phyloP scores from a whole-genome alignment of 257 asterid species.

The Rauvolfia tetraphylla region DNA sequence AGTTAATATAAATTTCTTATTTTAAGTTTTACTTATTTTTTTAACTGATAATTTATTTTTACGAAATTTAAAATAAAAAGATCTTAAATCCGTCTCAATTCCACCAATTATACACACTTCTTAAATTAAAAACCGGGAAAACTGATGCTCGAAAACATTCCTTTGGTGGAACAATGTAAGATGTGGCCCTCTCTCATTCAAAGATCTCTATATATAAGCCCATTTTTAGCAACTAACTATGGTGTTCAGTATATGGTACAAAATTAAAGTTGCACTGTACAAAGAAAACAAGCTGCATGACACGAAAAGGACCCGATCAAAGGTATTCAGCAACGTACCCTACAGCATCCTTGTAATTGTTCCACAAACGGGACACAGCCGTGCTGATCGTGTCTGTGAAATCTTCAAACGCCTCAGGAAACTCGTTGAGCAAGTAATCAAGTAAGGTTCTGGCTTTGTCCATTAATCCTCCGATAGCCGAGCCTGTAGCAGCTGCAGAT shows the following conservation, averaged over 20 bases:
- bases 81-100: too few species aligned
- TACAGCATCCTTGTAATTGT: constrained; percentile 48
- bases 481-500: constrained; percentile 24
- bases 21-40: too few species aligned
- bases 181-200: too few species aligned
- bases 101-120: too few species aligned
- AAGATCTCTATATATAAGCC: too few species aligned
- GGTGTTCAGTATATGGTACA: not conserved
- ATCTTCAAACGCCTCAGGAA: constrained; percentile 43
- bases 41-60: too few species aligned
- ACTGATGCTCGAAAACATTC: too few species aligned
- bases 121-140: too few species aligned
- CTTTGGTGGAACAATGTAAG: too few species aligned
- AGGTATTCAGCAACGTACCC: constrained; percentile 37
- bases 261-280: not conserved
- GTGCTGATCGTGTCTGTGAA: constrained; percentile 37
- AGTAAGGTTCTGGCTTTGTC: constrained; percentile 36
- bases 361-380: constrained; percentile 32
- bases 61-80: too few species aligned
- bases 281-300: not conserved
- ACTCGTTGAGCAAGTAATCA: constrained; percentile 31
- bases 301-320: not conserved
- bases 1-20: too few species aligned
- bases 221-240: not conserved
- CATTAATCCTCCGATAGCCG: constrained; percentile 31